Evolutionary conservation across 371 early-diverging fungal species (phyloP).

Genomic region (Mortierella sp.): DNA sequence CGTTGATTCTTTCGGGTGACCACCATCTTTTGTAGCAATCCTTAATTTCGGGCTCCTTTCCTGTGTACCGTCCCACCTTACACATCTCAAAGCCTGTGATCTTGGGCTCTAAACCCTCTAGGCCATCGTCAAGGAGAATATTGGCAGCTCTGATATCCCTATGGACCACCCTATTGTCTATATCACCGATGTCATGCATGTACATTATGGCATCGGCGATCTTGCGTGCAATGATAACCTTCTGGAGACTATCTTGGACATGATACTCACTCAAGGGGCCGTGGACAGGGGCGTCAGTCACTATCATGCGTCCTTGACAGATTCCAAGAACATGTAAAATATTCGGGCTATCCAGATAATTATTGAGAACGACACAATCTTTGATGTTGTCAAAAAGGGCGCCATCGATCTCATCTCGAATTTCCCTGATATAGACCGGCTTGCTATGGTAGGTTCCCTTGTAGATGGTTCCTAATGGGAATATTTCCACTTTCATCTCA

Average conservation of each 20-base stretch:
- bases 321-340: slow-evolving; percentile 18
- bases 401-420: slow-evolving; percentile 9
- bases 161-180: slow-evolving; percentile 6
- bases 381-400: neutral
- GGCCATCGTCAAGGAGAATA: slow-evolving; percentile 19
- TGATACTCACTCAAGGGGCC: slow-evolving; percentile 20
- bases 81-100: slow-evolving; percentile 32
- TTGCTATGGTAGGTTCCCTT: slow-evolving; percentile 9
- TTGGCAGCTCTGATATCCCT: slow-evolving; percentile 34
- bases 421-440: slow-evolving; percentile 16
- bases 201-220: slow-evolving; percentile 23
- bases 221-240: slow-evolving; percentile 28
- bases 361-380: slow-evolving; percentile 3
- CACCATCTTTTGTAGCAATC: slow-evolving; percentile 15
- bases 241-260: slow-evolving; percentile 15
- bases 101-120: slow-evolving; percentile 24
- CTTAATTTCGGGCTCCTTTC: slow-evolving; percentile 4
- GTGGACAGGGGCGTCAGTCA: slow-evolving; percentile 13
- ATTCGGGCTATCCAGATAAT: slow-evolving; percentile 19
- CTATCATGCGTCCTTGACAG: slow-evolving; percentile 27
- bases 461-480: slow-evolving; percentile 23
- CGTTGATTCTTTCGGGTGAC: slow-evolving; percentile 18
- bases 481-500: slow-evolving; percentile 18
- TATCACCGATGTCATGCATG: slow-evolving; percentile 13
- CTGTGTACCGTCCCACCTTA: slow-evolving; percentile 6